Base-by-base conservation (phyloP, 176 grass and related monocot genomes). In the Pontederia paniculata region DNA sequence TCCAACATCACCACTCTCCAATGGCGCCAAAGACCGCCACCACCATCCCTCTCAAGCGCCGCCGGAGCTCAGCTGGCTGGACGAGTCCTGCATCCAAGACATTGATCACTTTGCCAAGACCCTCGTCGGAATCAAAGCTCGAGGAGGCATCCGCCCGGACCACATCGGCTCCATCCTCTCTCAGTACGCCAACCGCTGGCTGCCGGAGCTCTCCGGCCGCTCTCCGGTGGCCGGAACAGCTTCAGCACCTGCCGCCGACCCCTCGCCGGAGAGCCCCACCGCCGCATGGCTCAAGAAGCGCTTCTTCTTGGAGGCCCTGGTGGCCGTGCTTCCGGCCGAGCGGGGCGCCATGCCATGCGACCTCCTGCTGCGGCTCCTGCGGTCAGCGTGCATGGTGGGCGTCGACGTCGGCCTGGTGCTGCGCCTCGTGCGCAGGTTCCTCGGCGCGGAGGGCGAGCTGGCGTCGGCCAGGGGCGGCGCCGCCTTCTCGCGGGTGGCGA, bases 151-250 rank as follows among this genome's bases (percentile, higher is more conserved):
- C 31, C 80, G 80, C 0, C 83, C 86, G 0, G 83, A 97, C 68
- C 73, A 79, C 43, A 80, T 97, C 25, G 77, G 86, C 28, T 78
- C 85, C 17, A 79, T 96, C 58, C 72, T 89, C 21, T 96, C 90
- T 16, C 79, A 83, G 72, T 96, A 96, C 56, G 85, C 90, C 55
- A 73, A 85, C 45, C 80, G 89, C 70, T 97, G 93, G 93, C 77
- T 97, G 48, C 86, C 86, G 14, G 93, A 97, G 67, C 80, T 88
- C 52, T 67, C 81, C 18, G 82, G 75, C 83, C 77, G 74, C 4
- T n/a, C 69, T 37, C 5, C 28, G 28, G 28, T 6, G 5, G 28
- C 28, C 1, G 28, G 28, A 2, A 37, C 28, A 37, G 28, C 3
- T 6, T 37, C 28, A 6, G 28, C 28, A 2, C 28, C 28, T 1